A percentile compares a stretch with the other conserved stretches of the same genome.
Conservation (phyloP, 2,329 filamentous ascomycete genomes). For the Claviceps sorghi region DNA sequence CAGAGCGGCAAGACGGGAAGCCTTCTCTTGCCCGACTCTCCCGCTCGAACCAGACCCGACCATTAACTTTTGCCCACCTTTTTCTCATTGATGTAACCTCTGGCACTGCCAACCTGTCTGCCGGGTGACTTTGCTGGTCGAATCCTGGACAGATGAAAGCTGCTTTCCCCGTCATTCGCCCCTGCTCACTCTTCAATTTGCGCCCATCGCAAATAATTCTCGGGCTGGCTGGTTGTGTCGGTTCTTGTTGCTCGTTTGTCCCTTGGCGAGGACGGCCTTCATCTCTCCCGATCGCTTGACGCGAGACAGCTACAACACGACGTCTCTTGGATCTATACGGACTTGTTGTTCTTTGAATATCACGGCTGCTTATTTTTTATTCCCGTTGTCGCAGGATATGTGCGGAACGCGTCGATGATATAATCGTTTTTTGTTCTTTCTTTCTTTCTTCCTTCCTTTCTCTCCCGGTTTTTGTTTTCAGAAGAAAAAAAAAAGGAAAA, state of each 20-base stretch:
- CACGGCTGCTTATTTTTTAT: neutral
- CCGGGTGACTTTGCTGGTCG: neutral
- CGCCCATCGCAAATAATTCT: neutral
- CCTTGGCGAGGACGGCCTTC: neutral
- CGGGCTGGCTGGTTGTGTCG: neutral
- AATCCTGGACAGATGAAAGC: neutral
- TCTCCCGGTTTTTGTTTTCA: neutral
- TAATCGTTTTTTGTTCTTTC: neutral
- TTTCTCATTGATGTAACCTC: neutral
- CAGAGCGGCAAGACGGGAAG: constrained; percentile 1
- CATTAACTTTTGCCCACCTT: neutral
- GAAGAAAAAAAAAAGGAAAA: no score
- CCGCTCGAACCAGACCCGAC: neutral
- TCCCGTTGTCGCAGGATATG: neutral
- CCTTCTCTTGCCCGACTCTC: neutral
- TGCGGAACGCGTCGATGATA: neutral
- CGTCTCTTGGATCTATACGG: neutral
- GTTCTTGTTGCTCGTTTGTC: neutral
- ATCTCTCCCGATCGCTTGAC: neutral
- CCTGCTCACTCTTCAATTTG: neutral
- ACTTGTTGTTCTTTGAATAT: neutral
- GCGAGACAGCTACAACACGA: neutral
- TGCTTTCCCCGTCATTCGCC: neutral
- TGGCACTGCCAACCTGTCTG: neutral
- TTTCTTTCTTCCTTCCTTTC: neutral